Conservation (phyloP, 148 eudicot genomes). For the Fallopia convolvulus region DNA sequence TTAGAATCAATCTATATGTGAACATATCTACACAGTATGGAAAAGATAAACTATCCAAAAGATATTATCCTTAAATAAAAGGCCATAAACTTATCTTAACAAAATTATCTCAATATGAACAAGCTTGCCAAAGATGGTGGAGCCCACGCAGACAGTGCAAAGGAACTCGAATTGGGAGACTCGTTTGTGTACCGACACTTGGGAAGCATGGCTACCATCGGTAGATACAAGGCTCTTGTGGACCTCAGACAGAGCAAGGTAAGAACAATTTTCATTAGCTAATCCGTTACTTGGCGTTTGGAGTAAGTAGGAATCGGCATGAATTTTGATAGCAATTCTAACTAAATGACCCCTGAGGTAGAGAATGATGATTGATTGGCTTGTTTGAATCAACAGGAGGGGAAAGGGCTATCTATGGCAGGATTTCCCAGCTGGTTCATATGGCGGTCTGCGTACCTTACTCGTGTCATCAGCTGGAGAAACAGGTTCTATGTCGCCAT, state of each 20-base stretch:
- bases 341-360: too few relatives aligned
- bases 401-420: conserved; percentile 55
- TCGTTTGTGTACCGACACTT: conserved; percentile 81
- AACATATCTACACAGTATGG: too few relatives aligned
- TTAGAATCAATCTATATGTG: too few relatives aligned
- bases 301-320: too few relatives aligned
- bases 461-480: conserved; percentile 85
- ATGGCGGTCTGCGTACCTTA: conserved; percentile 91
- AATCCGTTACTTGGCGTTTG: too few relatives aligned
- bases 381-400: conserved; percentile 34
- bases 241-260: conserved; percentile 86
- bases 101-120: too few relatives aligned
- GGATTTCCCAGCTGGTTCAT: conserved; percentile 87
- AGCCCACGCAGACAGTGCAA: conserved; percentile 59
- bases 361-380: background rate
- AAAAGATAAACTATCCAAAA: too few relatives aligned
- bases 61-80: too few relatives aligned
- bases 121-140: conserved; percentile 51
- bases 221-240: conserved; percentile 86
- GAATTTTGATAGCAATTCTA: too few relatives aligned
- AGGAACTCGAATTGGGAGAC: conserved; percentile 47
- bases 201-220: conserved; percentile 96
- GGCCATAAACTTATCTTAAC: too few relatives aligned
- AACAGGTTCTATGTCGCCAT: conserved; percentile 78
- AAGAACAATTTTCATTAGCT: background rate